Percentiles rank a stretch among this genome's conserved stretches.
These are phyloP conservation scores for Suillus alpinus DNA, from an alignment of 768 basidiomycete genomes.

Conservation along the genomic window DNA sequence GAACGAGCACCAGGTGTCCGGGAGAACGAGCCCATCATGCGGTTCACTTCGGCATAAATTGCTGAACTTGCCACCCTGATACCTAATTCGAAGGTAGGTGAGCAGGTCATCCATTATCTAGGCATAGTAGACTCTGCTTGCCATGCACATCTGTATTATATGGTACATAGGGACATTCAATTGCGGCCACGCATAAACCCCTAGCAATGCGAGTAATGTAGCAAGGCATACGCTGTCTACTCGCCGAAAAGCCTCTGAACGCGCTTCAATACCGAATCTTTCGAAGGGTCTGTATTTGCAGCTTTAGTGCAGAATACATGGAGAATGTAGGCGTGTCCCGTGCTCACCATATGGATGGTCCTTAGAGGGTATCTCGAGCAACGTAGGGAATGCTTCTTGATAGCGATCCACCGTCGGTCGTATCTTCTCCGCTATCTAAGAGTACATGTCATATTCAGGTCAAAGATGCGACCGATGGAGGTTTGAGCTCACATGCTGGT, in stretches of 20 bases:
- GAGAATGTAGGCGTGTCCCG: not conserved
- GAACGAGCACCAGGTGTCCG: conserved; percentile 63
- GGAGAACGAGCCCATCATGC: conserved; percentile 70
- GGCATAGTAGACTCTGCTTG: conserved; percentile 13
- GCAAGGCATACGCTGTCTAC: conserved; percentile 35
- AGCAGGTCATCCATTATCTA: conserved; percentile 1
- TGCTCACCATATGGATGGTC: conserved; percentile 93
- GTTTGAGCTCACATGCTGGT: conserved; percentile 80
- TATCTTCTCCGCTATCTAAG: conserved; percentile 94
- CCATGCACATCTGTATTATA: conserved; percentile 22
- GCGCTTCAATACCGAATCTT: conserved; percentile 93
- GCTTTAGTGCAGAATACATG: conserved; percentile 2
- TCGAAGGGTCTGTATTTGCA: conserved; percentile 74
- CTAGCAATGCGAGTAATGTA: conserved; percentile 5
- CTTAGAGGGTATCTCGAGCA: conserved; percentile 97
- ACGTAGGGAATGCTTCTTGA: conserved; percentile 91
- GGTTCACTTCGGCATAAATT: conserved; percentile 49
- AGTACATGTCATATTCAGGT: conserved; percentile 5
- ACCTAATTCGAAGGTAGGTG: not conserved
- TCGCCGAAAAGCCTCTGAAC: conserved; percentile 97
- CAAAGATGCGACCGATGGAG: conserved; percentile 6
- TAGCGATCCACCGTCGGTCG: conserved; percentile 93
- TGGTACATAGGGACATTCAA: conserved; percentile 19
- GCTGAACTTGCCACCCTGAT: conserved; percentile 10
- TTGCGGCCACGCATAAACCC: conserved; percentile 21